Percentiles rank a stretch among this genome's conserved stretches.
Evolutionary conservation across 106 monocot genomes (phyloP).

Genomic region (Phalaenopsis equestris): DNA sequence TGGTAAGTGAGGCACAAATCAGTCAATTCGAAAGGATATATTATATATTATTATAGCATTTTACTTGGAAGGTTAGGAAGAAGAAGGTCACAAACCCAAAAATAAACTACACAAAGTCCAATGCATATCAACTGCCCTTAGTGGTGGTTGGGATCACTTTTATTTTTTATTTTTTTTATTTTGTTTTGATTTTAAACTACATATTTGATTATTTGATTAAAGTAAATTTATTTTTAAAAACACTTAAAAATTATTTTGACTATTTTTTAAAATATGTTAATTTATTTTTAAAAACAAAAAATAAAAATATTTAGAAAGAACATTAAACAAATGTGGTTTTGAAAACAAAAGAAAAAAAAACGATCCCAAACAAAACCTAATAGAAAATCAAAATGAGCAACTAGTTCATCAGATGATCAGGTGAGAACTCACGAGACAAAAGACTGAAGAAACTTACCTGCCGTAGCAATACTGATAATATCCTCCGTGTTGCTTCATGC

Average conservation of each 20-base stretch:
- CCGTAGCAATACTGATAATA: constrained; percentile 85
- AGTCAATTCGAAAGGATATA: background rate
- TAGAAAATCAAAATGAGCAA: constrained; percentile 2
- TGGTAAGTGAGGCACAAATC: background rate
- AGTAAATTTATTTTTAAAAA: no score
- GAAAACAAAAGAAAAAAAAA: no score
- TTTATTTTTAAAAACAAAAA: no score
- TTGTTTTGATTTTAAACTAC: no score
- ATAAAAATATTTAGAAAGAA: no score
- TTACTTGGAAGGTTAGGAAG: background rate
- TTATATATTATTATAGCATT: background rate
- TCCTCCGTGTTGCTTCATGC: constrained; percentile 98
- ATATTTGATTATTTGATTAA: no score
- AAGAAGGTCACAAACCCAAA: background rate
- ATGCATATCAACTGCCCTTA: background rate
- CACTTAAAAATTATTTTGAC: no score
- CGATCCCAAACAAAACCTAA: no score
- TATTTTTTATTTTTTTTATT: no score
- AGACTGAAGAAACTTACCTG: constrained; percentile 33
- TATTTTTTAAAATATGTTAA: no score
- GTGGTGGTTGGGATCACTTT: background rate
- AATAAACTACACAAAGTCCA: background rate
- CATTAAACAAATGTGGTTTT: no score
- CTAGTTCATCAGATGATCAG: background rate
- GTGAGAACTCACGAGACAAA: no score